Percentiles rank a stretch among this genome's conserved stretches.
Evolutionary conservation across 2,329 filamentous ascomycete genomes (phyloP).

Genomic region (Paecilomyces dactylethromorphus): DNA sequence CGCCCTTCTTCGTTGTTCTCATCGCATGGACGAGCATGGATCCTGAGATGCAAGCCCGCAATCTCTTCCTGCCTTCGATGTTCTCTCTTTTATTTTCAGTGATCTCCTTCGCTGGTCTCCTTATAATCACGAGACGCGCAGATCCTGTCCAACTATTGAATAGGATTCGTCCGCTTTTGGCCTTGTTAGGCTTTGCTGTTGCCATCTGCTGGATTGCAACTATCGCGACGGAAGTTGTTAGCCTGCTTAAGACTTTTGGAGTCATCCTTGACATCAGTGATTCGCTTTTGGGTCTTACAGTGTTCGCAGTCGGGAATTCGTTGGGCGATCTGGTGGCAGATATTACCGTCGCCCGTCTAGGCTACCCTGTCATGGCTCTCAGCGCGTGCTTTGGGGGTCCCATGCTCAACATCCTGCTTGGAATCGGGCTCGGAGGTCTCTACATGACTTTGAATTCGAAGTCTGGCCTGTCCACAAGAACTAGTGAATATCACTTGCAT

Average conservation of each 20-base stretch:
- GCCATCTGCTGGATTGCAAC: conserved; percentile 94
- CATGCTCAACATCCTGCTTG: conserved; percentile 93
- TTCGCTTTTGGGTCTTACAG: conserved; percentile 86
- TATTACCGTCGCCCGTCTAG: conserved; percentile 85
- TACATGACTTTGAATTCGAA: conserved; percentile 68
- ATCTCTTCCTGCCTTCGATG: conserved; percentile 53
- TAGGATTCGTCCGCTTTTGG: conserved; percentile 69
- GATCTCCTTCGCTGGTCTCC: conserved; percentile 58
- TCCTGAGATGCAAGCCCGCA: conserved; percentile 44
- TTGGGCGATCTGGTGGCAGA: conserved; percentile 91
- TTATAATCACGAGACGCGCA: conserved; percentile 53
- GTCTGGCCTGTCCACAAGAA: conserved; percentile 1
- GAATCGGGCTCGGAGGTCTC: conserved; percentile 83
- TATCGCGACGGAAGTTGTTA: conserved; percentile 91
- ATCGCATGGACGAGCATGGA: conserved; percentile 60
- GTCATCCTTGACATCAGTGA: conserved; percentile 91
- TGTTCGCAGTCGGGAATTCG: conserved; percentile 95
- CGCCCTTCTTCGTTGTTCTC: conserved; percentile 73
- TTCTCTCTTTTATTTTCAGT: conserved; percentile 64
- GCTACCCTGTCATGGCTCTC: conserved; percentile 92
- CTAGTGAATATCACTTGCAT: conserved; percentile 68
- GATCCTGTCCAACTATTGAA: conserved; percentile 57
- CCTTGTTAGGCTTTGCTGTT: conserved; percentile 84
- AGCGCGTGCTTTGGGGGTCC: conserved; percentile 97
- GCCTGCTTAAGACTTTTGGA: conserved; percentile 85